Conservation (phyloP, 768 basidiomycete genomes). For the Mrakia hoshinonis region DNA sequence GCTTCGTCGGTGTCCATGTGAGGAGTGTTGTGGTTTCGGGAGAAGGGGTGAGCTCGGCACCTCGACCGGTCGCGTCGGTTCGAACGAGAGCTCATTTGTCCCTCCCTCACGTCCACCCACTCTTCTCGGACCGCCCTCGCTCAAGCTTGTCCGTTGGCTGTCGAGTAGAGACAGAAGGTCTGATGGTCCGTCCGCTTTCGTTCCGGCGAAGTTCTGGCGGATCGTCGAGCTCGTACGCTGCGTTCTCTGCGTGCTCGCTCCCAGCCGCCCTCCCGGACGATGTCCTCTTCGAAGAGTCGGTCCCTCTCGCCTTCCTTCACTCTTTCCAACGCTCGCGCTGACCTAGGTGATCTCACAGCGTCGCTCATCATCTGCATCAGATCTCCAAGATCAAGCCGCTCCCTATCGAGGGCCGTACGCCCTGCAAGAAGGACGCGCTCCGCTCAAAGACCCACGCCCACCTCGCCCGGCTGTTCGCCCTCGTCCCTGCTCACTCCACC, state of each 20-base stretch:
- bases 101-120: background rate
- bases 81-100: background rate
- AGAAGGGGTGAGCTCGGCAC: too few relatives aligned
- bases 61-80: background rate
- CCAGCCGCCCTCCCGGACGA: background rate
- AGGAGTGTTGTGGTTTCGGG: constrained; percentile 4
- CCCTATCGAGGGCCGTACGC: background rate
- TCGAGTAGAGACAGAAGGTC: too few relatives aligned
- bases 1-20: too few relatives aligned
- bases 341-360: background rate
- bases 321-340: background rate
- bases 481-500: background rate
- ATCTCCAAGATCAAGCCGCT: background rate
- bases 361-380: background rate
- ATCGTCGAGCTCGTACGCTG: background rate
- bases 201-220: background rate
- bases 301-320: background rate
- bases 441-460: background rate
- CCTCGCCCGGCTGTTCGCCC: background rate
- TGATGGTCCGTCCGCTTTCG: background rate
- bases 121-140: background rate
- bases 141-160: background rate
- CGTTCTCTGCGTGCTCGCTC: background rate
- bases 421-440: background rate
- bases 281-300: constrained; percentile 8